Evolutionary conservation across 1,284 basidiomycete species (phyloP).

Genomic region (Marasmius oreades): DNA sequence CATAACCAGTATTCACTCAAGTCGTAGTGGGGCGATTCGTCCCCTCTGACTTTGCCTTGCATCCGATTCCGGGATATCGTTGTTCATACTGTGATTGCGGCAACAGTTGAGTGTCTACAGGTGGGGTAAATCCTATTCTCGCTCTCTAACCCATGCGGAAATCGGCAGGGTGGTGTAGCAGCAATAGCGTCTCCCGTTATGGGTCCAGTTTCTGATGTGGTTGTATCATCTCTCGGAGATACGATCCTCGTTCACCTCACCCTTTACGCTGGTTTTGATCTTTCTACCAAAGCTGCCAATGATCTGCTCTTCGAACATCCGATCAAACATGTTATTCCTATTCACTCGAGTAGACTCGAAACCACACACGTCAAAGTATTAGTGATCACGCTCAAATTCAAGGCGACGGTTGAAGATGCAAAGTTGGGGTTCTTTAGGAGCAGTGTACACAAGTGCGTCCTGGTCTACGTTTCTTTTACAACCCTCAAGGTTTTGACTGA

Average conservation of each 20-base stretch:
- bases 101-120: constrained; percentile 43
- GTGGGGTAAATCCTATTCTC: too few species aligned
- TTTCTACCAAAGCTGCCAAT: constrained; percentile 46
- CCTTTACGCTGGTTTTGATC: constrained; percentile 50
- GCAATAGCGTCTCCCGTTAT: constrained; percentile 53
- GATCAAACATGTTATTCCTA: constrained; percentile 45
- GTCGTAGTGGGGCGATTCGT: constrained; percentile 60
- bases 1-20: constrained; percentile 6
- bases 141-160: too few species aligned
- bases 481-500: not conserved
- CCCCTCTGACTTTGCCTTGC: constrained; percentile 59
- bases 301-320: constrained; percentile 52
- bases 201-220: constrained; percentile 49
- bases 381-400: constrained; percentile 58
- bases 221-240: constrained; percentile 49
- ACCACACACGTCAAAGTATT: constrained; percentile 58
- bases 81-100: constrained; percentile 57
- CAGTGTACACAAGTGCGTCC: constrained; percentile 49
- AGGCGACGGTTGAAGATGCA: constrained; percentile 56
- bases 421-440: constrained; percentile 59
- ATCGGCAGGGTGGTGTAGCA: constrained; percentile 51
- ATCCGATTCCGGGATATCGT: constrained; percentile 62
- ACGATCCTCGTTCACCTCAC: constrained; percentile 55
- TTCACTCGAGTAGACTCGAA: constrained; percentile 48
- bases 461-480: not conserved